Base-by-base conservation (phyloP, 164 flowering plant species). In the Kingdonia uniflora region DNA sequence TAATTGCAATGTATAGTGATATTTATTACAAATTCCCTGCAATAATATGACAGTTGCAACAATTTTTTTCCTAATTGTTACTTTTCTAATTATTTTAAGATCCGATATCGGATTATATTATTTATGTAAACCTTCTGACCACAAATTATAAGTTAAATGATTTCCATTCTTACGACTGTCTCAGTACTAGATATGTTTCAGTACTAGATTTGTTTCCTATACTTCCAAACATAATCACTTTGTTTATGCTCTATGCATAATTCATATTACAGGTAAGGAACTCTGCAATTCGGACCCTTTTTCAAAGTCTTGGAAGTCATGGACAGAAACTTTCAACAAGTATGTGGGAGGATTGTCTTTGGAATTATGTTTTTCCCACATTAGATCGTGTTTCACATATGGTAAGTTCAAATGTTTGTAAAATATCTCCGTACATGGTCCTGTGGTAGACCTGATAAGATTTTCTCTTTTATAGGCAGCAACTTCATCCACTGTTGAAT, bases 291-390 rank as follows among this genome's bases (percentile, higher is more conserved):
- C 71, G 99, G 60, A 94, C 95, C 41, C 88, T 94, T 61, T 94
- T 94, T 65, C 99, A 94, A 67, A 82, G 78, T 44, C 88, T 94
- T 57, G 88, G 96, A 53, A 86, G 84, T 70, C 96, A 87, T 76
- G 99, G 99, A 35, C 95, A 94, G 50, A 89, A 89, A 62, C 90
- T 94, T 57, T 82, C 99, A 26, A 68, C 72, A 69, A 80, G 72
- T 65, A 86, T 81, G 90, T 94, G 99, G 99, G 92, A 89, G 71
- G 81, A 84, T 68, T 94, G 97, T 71, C 95, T 94, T 29, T 76
- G 87, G 96, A 85, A 80, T 53, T 94, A 89, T 74, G 82, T 89
- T 38, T 94, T 94, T 57, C 95, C 97, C 19, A 78, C 82, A 51
- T 40, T 94, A 41, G 84, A 84, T 52, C 68, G 76, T 59, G 95